Percentiles rank a stretch among this genome's conserved stretches.
These are phyloP conservation scores for Anthracocystis setariae DNA, from an alignment of 1,284 basidiomycete species.

Conservation along the genomic window DNA sequence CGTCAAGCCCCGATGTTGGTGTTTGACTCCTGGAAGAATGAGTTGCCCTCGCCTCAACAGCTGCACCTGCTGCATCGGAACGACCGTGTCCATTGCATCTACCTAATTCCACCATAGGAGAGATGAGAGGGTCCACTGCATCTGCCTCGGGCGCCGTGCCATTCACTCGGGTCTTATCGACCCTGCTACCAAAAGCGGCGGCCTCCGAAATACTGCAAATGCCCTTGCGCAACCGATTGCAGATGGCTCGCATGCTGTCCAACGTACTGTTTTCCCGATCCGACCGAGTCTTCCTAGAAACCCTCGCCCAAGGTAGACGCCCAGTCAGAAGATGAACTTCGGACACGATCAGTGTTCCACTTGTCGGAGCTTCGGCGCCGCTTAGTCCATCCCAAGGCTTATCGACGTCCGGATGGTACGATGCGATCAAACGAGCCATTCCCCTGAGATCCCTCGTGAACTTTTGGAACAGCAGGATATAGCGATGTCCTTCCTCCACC, in stretches of 20 bases:
- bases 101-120: background rate
- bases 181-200: slow-evolving; percentile 5
- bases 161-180: background rate
- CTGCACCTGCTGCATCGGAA: background rate
- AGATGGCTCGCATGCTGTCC: slow-evolving; percentile 21
- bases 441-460: slow-evolving; percentile 15
- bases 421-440: slow-evolving; percentile 16
- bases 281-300: slow-evolving; percentile 8
- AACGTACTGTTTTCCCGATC: slow-evolving; percentile 20
- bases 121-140: background rate
- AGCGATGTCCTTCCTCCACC: slow-evolving; percentile 16
- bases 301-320: slow-evolving; percentile 30
- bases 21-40: too few relatives aligned
- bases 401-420: slow-evolving; percentile 18
- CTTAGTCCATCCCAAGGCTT: background rate
- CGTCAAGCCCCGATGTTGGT: background rate
- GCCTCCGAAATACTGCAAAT: slow-evolving; percentile 18
- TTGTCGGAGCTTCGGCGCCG: background rate
- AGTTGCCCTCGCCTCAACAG: too few relatives aligned
- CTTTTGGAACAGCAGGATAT: slow-evolving; percentile 10
- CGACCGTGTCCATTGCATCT: background rate
- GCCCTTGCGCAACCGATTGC: slow-evolving; percentile 16
- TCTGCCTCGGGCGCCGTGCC: background rate
- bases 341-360: slow-evolving; percentile 14
- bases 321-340: slow-evolving; percentile 36